Percentiles rank a stretch among this genome's conserved stretches.
Evolutionary conservation across 2,329 filamentous ascomycete species (phyloP).

Genomic region (Thyridium curvatum): DNA sequence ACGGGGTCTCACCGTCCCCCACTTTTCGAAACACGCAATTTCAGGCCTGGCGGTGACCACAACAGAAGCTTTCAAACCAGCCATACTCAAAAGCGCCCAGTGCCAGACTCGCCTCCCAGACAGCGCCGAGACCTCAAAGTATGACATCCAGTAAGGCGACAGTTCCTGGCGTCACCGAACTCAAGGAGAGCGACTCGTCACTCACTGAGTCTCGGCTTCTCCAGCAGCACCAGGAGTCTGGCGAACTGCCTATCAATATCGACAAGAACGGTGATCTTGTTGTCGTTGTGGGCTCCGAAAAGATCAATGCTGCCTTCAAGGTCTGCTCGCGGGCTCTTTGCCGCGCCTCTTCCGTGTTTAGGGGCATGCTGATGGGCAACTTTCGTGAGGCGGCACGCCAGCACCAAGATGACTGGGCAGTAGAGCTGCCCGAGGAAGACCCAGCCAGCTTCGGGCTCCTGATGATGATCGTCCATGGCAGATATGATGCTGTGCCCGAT

Average conservation of each 20-base stretch:
- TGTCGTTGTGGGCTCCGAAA: conserved; percentile 4
- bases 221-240: too few relatives aligned
- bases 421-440: conserved; percentile 23
- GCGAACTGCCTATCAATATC: conserved; percentile 1
- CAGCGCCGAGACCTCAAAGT: too few relatives aligned
- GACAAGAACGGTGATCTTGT: conserved; percentile 10
- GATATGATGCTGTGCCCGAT: conserved; percentile 16
- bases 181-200: too few relatives aligned
- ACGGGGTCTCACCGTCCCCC: too few relatives aligned
- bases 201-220: too few relatives aligned
- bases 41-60: too few relatives aligned
- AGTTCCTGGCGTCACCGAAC: too few relatives aligned
- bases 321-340: conserved; percentile 20
- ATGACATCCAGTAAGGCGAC: too few relatives aligned
- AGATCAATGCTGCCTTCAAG: conserved; percentile 8
- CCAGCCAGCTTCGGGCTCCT: conserved; percentile 18
- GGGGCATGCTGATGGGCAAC: conserved; percentile 19
- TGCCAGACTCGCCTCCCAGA: too few relatives aligned
- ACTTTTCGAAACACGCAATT: too few relatives aligned
- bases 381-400: conserved; percentile 15
- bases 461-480: conserved; percentile 21
- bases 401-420: conserved; percentile 12
- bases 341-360: conserved; percentile 18
- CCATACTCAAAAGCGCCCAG: too few relatives aligned
- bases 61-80: too few relatives aligned